phyloP scores from a whole-genome alignment of 169 alveolate species.

The Perkinsus chesapeaki region DNA sequence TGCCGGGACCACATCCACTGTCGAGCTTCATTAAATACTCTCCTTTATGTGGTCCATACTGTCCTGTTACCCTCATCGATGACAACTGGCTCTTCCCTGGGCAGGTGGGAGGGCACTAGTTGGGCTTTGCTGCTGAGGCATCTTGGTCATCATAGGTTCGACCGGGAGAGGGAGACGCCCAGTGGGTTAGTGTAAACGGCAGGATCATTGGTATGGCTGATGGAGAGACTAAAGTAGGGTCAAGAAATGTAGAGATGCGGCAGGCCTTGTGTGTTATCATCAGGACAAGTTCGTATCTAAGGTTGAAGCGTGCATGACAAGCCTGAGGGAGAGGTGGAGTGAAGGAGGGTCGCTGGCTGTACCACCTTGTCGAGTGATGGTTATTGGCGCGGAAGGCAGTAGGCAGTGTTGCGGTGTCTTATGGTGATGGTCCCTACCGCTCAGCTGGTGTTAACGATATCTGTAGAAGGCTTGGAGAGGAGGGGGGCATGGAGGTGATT shows the following conservation, averaged over 20 bases:
- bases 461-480: background rate
- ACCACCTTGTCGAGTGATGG: background rate
- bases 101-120: background rate
- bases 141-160: background rate
- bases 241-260: background rate
- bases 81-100: background rate
- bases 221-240: background rate
- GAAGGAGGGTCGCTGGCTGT: background rate
- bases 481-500: background rate
- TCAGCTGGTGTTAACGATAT: background rate
- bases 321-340: background rate
- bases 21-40: background rate
- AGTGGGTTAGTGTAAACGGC: background rate
- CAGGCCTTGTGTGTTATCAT: background rate
- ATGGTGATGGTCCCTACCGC: background rate
- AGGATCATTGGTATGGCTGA: background rate
- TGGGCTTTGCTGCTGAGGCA: background rate
- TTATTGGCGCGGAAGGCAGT: background rate
- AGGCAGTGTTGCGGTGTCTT: background rate
- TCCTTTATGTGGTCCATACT: background rate
- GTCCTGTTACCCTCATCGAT: background rate
- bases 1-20: background rate
- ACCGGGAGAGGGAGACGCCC: background rate
- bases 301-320: background rate
- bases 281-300: background rate